Evolutionary conservation across 768 basidiomycete species (phyloP).

Genomic region (Boletus huronensis): DNA sequence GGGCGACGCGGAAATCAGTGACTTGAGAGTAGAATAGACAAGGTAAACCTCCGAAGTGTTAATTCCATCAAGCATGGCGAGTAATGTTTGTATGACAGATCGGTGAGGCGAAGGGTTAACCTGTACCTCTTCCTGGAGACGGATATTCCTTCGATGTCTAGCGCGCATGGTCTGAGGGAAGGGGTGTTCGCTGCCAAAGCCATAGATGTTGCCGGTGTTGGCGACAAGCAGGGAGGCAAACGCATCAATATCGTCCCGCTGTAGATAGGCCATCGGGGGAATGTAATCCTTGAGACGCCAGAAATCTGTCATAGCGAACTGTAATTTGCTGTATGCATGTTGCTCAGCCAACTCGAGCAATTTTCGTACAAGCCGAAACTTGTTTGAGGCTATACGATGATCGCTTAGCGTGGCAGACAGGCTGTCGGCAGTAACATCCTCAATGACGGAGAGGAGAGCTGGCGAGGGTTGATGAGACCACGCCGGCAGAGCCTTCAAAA

Average conservation of each 20-base stretch:
- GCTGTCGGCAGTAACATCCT: slow-evolving; percentile 44
- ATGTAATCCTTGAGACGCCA: slow-evolving; percentile 85
- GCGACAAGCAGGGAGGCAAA: slow-evolving; percentile 64
- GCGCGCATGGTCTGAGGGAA: slow-evolving; percentile 40
- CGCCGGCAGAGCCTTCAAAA: slow-evolving; percentile 58
- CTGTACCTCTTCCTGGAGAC: slow-evolving; percentile 15
- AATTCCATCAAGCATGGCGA: slow-evolving; percentile 56
- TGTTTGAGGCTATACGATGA: slow-evolving; percentile 61
- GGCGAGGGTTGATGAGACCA: slow-evolving; percentile 69
- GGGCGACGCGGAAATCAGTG: slow-evolving; percentile 42
- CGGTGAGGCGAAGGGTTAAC: slow-evolving; percentile 38
- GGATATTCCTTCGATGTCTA: slow-evolving; percentile 28
- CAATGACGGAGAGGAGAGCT: slow-evolving; percentile 42
- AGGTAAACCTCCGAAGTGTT: slow-evolving; percentile 46
- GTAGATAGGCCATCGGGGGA: slow-evolving; percentile 50
- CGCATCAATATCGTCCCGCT: slow-evolving; percentile 65
- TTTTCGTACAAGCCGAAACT: slow-evolving; percentile 70
- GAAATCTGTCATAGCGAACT: slow-evolving; percentile 62
- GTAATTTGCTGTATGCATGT: slow-evolving; percentile 36
- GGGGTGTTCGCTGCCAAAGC: slow-evolving; percentile 53
- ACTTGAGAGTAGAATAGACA: slow-evolving; percentile 66
- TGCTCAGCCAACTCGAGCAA: slow-evolving; percentile 48
- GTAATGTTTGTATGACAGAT: slow-evolving; percentile 50
- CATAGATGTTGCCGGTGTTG: slow-evolving; percentile 58
- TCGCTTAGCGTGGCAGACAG: slow-evolving; percentile 58